Percentiles rank a stretch among this genome's conserved stretches.
phyloP scores from a whole-genome alignment of 2,329 filamentous ascomycete species.

The Aspergillus sclerotialis region DNA sequence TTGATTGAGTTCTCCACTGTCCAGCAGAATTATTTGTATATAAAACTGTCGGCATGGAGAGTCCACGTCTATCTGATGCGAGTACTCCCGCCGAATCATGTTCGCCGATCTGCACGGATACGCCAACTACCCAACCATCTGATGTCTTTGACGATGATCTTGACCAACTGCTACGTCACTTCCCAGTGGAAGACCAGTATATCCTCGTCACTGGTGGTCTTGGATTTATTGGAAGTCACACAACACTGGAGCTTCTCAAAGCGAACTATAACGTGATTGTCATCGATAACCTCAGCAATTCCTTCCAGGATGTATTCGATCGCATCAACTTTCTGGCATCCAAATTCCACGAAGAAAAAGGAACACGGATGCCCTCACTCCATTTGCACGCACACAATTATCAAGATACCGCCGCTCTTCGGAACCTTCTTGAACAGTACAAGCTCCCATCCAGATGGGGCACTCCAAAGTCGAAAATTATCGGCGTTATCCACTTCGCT shows the following conservation, averaged over 20 bases:
- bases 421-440: conserved; percentile 38
- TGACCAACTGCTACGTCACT: conserved; percentile 35
- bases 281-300: conserved; percentile 37
- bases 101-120: conserved; percentile 26
- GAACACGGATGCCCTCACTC: conserved; percentile 37
- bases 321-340: conserved; percentile 27
- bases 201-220: conserved; percentile 38
- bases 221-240: conserved; percentile 38
- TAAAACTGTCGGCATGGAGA: no score
- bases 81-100: conserved; percentile 24
- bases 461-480: conserved; percentile 44
- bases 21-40: conserved; percentile 7
- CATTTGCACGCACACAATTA: conserved; percentile 45
- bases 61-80: conserved; percentile 20
- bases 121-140: conserved; percentile 40
- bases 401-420: conserved; percentile 37
- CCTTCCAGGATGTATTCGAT: conserved; percentile 28
- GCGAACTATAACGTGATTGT: conserved; percentile 36
- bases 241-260: conserved; percentile 35
- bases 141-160: conserved; percentile 40
- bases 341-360: conserved; percentile 30
- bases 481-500: conserved; percentile 63
- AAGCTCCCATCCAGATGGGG: conserved; percentile 25
- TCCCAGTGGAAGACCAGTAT: conserved; percentile 30
- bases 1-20: conserved; percentile 4